Evolutionary conservation across 75 land plant species (phyloP).

Genomic region (Isoetes taiwanensis): DNA sequence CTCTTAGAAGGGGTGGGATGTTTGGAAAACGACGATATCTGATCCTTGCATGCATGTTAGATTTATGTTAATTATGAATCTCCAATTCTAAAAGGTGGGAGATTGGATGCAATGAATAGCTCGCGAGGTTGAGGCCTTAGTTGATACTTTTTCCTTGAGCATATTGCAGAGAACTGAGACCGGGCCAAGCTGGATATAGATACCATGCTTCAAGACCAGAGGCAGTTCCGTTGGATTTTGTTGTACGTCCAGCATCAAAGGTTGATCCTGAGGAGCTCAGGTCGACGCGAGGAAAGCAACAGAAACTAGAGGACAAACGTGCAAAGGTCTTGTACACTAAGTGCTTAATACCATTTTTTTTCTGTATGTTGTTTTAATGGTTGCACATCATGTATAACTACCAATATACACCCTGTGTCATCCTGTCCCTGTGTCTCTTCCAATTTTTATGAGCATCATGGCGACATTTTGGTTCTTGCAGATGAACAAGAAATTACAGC

Average conservation of each 20-base stretch:
- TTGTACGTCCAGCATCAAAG: constrained; percentile 89
- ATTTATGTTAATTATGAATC: too few species aligned
- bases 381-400: too few species aligned
- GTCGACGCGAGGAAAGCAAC: constrained; percentile 55
- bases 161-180: constrained; percentile 44
- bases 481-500: constrained; percentile 98
- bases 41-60: too few species aligned
- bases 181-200: constrained; percentile 52
- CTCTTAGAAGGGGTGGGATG: too few species aligned
- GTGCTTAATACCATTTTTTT: too few species aligned
- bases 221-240: constrained; percentile 82
- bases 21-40: too few species aligned
- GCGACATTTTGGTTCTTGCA: constrained; percentile 14
- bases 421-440: too few species aligned
- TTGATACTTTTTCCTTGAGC: not conserved
- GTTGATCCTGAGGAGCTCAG: constrained; percentile 79
- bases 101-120: too few species aligned
- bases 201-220: constrained; percentile 78
- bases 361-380: constrained; percentile 1
- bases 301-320: constrained; percentile 57
- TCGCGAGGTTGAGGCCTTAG: too few species aligned
- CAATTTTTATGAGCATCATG: not conserved
- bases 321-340: constrained; percentile 73
- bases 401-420: too few species aligned
- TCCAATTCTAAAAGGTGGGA: too few species aligned